A percentile compares a stretch with the other conserved stretches of the same genome.
Conservation (phyloP, 495 filamentous ascomycete genomes). For the Penicillium fimorum region DNA sequence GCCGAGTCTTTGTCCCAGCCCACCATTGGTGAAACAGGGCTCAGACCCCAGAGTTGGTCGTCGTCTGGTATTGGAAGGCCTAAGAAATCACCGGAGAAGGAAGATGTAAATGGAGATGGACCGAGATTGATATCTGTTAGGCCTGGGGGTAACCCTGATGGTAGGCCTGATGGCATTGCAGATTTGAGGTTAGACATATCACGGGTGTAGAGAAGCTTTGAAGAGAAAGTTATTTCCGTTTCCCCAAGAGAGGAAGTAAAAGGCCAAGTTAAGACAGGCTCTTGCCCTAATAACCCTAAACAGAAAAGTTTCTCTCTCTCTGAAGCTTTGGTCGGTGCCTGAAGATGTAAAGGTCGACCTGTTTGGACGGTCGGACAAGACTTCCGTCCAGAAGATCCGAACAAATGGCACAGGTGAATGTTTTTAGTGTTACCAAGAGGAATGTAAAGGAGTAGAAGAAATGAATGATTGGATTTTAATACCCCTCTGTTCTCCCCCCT, state of each 20-base stretch:
- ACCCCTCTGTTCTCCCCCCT: not conserved
- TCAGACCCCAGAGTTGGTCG: conserved; percentile 35
- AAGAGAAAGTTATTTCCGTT: not conserved
- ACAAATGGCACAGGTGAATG: conserved; percentile 16
- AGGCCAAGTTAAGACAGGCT: not conserved
- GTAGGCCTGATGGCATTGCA: conserved; percentile 15
- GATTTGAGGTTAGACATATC: conserved; percentile 25
- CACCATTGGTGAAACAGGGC: conserved; percentile 33
- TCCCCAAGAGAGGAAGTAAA: not conserved
- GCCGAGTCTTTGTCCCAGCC: conserved; percentile 34
- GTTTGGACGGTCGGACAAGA: conserved; percentile 32
- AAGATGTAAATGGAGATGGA: conserved; percentile 23
- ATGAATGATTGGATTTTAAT: conserved; percentile 1
- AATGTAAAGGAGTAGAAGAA: not conserved
- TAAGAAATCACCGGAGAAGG: conserved; percentile 32
- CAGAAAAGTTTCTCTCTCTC: not conserved
- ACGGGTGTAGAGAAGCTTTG: not conserved
- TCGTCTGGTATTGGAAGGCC: conserved; percentile 32
- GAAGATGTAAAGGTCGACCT: conserved; percentile 23
- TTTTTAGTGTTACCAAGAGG: conserved; percentile 1
- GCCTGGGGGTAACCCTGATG: not conserved
- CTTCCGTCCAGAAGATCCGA: conserved; percentile 36
- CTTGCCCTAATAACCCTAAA: conserved; percentile 7
- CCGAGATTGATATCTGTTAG: conserved; percentile 7
- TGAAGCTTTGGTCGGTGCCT: conserved; percentile 13